These are phyloP conservation scores for Apostasia ramifera DNA, from an alignment of 106 monocot species.

Conservation along the genomic window DNA sequence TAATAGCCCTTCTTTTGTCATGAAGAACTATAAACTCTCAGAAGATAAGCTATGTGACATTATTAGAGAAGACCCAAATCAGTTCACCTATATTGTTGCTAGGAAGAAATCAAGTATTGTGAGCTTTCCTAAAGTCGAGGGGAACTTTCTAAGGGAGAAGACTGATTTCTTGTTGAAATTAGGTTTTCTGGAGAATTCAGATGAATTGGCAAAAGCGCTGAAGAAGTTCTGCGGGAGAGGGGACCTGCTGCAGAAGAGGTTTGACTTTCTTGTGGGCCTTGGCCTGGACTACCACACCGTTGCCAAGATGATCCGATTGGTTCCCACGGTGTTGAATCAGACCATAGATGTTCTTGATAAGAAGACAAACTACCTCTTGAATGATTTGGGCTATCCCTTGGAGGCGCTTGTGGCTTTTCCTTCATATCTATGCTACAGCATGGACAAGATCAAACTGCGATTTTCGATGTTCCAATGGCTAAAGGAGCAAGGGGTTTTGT, in stretches of 20 bases:
- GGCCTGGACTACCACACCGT: constrained; percentile 54
- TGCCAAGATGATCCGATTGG: constrained; percentile 43
- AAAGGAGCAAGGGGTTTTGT: constrained; percentile 35
- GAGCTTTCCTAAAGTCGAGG: constrained; percentile 23
- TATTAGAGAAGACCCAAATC: constrained; percentile 49
- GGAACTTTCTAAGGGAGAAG: constrained; percentile 51
- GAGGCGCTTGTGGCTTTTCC: constrained; percentile 39
- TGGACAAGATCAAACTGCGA: constrained; percentile 56
- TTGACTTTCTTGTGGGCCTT: constrained; percentile 47
- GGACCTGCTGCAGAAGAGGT: constrained; percentile 62
- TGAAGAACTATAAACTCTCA: constrained; percentile 31
- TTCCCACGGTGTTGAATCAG: constrained; percentile 58
- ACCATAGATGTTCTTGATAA: constrained; percentile 39
- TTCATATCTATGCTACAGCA: constrained; percentile 57
- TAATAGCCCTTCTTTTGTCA: constrained; percentile 28
- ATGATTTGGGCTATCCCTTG: constrained; percentile 53
- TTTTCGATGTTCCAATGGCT: constrained; percentile 65
- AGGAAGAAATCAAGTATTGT: constrained; percentile 14
- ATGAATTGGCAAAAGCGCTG: constrained; percentile 58
- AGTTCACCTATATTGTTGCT: constrained; percentile 32
- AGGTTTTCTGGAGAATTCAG: constrained; percentile 65
- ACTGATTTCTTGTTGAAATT: constrained; percentile 60
- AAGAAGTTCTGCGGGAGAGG: constrained; percentile 69
- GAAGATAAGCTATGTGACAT: constrained; percentile 31
- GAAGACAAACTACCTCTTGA: constrained; percentile 59